A percentile compares a stretch with the other conserved stretches of the same genome.
These are phyloP conservation scores for Yarrowia alimentaria DNA, from an alignment of 805 yeast species.

Conservation along the genomic window DNA sequence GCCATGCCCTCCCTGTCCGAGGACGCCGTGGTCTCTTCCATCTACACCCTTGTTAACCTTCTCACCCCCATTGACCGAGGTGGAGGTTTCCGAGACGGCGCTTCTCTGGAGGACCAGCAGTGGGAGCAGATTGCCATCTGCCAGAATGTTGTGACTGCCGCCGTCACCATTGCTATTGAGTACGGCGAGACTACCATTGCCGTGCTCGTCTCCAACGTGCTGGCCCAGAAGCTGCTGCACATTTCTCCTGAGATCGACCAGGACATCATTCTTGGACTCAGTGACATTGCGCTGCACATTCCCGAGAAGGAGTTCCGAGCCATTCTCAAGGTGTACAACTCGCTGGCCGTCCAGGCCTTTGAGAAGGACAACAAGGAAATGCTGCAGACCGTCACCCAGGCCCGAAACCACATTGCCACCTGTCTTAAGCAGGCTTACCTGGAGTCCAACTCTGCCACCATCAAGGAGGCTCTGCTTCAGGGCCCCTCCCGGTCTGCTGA, in stretches of 20 bases:
- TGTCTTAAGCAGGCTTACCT: conserved; percentile 53
- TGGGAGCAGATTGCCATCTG: conserved; percentile 42
- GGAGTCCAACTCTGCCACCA: conserved; percentile 34
- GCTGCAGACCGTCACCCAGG: conserved; percentile 32
- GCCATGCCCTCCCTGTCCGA: conserved; percentile 70
- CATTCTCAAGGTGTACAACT: conserved; percentile 52
- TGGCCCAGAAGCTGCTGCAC: conserved; percentile 67
- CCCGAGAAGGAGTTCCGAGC: conserved; percentile 66
- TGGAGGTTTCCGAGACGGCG: too few relatives aligned
- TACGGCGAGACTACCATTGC: conserved; percentile 72
- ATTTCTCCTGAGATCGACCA: conserved; percentile 48
- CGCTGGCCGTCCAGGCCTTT: conserved; percentile 42
- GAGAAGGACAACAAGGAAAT: conserved; percentile 43
- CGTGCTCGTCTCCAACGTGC: conserved; percentile 72
- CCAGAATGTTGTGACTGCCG: conserved; percentile 66
- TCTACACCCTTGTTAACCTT: conserved; percentile 78
- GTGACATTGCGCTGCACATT: conserved; percentile 59
- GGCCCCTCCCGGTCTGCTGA: conserved; percentile 39
- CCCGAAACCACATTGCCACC: conserved; percentile 29
- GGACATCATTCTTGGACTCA: conserved; percentile 63
- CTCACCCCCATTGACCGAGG: conserved; percentile 46
- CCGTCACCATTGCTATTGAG: conserved; percentile 60
- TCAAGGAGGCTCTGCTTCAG: conserved; percentile 30
- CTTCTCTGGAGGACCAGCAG: too few relatives aligned
- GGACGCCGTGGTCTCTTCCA: conserved; percentile 77